A percentile compares a stretch with the other conserved stretches of the same genome.
Conservation (phyloP, 2,329 filamentous ascomycete genomes). For the Talaromyces sp. region DNA sequence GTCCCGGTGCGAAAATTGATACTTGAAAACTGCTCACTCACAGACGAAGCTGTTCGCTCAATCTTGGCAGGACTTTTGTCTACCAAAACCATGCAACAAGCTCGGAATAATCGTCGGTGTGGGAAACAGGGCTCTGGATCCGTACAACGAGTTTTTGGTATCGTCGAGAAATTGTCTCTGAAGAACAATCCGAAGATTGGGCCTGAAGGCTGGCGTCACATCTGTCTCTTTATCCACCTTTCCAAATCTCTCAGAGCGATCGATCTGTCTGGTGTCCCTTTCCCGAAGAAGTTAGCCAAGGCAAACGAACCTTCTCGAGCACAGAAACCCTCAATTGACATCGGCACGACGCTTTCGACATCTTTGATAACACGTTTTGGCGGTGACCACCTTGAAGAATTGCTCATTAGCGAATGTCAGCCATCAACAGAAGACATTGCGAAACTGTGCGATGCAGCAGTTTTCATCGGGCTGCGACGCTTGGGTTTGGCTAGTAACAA, state of each 20-base stretch:
- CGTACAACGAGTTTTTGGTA: conserved; percentile 46
- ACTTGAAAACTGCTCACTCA: conserved; percentile 79
- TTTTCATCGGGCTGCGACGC: conserved; percentile 68
- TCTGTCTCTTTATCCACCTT: conserved; percentile 84
- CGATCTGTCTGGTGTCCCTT: conserved; percentile 78
- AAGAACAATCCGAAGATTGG: conserved; percentile 86
- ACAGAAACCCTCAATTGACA: conserved; percentile 37
- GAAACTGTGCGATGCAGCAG: conserved; percentile 73
- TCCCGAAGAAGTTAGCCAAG: conserved; percentile 49
- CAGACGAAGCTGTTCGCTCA: conserved; percentile 78
- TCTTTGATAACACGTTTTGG: conserved; percentile 71
- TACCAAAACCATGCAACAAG: conserved; percentile 60
- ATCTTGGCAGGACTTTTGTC: conserved; percentile 81
- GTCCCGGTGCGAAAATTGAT: conserved; percentile 84
- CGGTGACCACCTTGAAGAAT: conserved; percentile 69
- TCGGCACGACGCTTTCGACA: conserved; percentile 63
- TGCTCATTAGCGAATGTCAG: conserved; percentile 76
- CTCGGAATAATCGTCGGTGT: conserved; percentile 43
- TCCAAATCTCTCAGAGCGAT: conserved; percentile 79
- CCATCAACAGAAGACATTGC: conserved; percentile 66
- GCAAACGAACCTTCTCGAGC: conserved; percentile 16
- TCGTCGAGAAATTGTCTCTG: conserved; percentile 78
- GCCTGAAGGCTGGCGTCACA: conserved; percentile 81
- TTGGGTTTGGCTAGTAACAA: conserved; percentile 79
- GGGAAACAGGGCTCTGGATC: conserved; percentile 30